phyloP scores from a whole-genome alignment of 345 rosid genomes.

The Luvunga scandens region DNA sequence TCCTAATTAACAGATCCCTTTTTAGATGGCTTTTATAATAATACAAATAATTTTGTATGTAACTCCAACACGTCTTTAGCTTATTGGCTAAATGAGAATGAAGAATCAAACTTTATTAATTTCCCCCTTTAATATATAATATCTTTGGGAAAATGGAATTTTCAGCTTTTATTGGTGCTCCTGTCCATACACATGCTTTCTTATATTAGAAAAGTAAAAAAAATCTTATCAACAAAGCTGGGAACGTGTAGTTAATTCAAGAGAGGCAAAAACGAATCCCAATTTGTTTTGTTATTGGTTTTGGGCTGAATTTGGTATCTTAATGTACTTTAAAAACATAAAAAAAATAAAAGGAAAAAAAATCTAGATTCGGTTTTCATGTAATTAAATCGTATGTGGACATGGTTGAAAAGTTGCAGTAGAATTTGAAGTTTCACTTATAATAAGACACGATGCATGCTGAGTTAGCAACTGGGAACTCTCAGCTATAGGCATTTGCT shows the following conservation, averaged over 20 bases:
- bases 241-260: conserved; percentile 1
- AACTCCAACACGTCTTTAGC: conserved; percentile 34
- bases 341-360: no score
- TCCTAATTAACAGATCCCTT: neutral
- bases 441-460: neutral
- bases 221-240: conserved; percentile 10
- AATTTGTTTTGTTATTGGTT: neutral
- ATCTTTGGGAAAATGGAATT: conserved; percentile 37
- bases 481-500: neutral
- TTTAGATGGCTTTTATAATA: neutral
- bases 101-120: conserved; percentile 25
- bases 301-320: neutral
- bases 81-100: conserved; percentile 34
- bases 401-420: neutral
- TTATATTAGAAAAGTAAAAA: neutral
- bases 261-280: conserved; percentile 5
- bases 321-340: neutral
- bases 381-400: neutral
- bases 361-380: neutral
- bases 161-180: conserved; percentile 46
- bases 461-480: neutral
- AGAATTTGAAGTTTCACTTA: neutral
- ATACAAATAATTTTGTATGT: neutral
- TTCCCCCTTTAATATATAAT: conserved; percentile 20
- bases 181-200: conserved; percentile 23